Base-by-base conservation (phyloP, 2,329 filamentous ascomycete species). In the Calonectria pseudoreteaudii region DNA sequence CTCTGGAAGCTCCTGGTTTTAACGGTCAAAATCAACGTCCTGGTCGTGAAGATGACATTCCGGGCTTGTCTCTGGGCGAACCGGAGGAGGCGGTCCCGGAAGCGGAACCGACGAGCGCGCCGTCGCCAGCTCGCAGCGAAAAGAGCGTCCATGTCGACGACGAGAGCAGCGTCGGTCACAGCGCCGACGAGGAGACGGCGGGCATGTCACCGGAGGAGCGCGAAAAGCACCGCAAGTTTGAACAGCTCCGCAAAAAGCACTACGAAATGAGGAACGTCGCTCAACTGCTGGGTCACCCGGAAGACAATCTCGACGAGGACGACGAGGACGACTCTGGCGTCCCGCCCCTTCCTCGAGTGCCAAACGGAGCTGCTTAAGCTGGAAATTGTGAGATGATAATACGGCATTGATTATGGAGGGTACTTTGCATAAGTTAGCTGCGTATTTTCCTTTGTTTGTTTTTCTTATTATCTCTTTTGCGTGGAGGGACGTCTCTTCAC, bases 191-290 rank as follows among this genome's bases (percentile, higher is more conserved):
- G 66, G 87, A 89, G 31, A 77, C 87, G 81, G 83, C 86, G 28
- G 90, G 90, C 44, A 84, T 92, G 81, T 91, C 87, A 72, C 86
- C 90, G 52, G 95, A 98, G 84, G 96, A 98, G 83, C 89, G 88
- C 75, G 95, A 97, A 87, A 98, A 98, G 88, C 97, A 99, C 85
- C 91, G 90, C 82, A 92, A 94, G 83, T 99, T 99, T 84, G 96
- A 98, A 87, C 90, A 94, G 86, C 90, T 95, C 88, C 91, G 97
- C 82, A 98, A 97, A 92, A 96, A 93, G 88, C 97, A 99, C 86
- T 99, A 99, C 86, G 97, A 99, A 89, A 99, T 99, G 97, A 95
- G 92, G 86, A 94, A 97, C 82, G 95, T 98, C 72, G 98, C 97
- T 81, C 91, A 93, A 81, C 86, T 98, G 68, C 90, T 99, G 77